These are phyloP conservation scores for Gamsiella multidivaricata DNA, from an alignment of 192 early-diverging fungal genomes.

Conservation along the genomic window DNA sequence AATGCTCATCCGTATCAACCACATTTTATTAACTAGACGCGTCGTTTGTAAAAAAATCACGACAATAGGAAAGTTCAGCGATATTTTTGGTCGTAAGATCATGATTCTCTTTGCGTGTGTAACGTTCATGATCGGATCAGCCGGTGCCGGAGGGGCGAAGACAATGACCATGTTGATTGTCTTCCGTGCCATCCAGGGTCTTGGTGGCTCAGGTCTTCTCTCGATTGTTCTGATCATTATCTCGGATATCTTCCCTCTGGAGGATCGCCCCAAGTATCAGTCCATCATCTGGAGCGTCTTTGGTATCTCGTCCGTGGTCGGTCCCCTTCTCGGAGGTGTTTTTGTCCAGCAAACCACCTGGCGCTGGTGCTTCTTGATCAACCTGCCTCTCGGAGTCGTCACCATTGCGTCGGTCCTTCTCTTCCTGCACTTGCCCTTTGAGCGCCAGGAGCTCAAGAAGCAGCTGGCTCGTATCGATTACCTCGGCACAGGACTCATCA, in stretches of 20 bases:
- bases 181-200: conserved; percentile 80
- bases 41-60: background rate
- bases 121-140: conserved; percentile 83
- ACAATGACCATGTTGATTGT: conserved; percentile 72
- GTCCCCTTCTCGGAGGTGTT: conserved; percentile 86
- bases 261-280: conserved; percentile 87
- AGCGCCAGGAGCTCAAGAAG: conserved; percentile 60
- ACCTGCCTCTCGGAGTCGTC: conserved; percentile 81
- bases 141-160: conserved; percentile 80
- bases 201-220: conserved; percentile 85
- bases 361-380: conserved; percentile 87
- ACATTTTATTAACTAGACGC: too few species aligned
- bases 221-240: conserved; percentile 85
- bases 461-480: conserved; percentile 79
- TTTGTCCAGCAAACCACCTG: conserved; percentile 76
- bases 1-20: background rate
- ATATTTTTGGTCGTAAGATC: conserved; percentile 88
- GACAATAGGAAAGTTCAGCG: conserved; percentile 81
- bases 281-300: conserved; percentile 81
- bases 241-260: conserved; percentile 82
- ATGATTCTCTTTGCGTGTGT: conserved; percentile 78
- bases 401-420: conserved; percentile 66
- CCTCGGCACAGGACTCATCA: conserved; percentile 61
- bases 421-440: conserved; percentile 68
- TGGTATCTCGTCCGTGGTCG: conserved; percentile 80